Percentiles rank a stretch among this genome's conserved stretches.
phyloP scores from a whole-genome alignment of 306 rosid genomes.

The Lablab purpureus region DNA sequence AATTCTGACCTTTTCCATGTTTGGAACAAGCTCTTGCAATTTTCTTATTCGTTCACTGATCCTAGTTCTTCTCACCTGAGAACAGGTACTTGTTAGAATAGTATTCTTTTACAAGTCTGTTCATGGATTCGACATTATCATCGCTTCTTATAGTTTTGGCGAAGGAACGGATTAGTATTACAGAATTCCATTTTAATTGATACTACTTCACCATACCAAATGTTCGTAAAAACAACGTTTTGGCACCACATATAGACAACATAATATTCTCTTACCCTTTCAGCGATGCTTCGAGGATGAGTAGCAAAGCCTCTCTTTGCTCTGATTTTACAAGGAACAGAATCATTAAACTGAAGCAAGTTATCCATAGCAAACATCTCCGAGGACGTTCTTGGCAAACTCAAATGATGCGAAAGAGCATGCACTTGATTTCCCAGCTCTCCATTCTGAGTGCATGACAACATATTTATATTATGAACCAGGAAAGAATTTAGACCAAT shows the following conservation, averaged over 20 bases:
- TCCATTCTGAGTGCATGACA: conserved; percentile 56
- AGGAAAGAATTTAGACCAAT: neutral
- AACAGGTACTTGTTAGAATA: neutral
- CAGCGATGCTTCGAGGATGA: conserved; percentile 98
- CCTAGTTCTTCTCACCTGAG: conserved; percentile 90
- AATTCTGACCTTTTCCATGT: conserved; percentile 85
- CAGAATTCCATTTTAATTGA: neutral
- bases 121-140: neutral
- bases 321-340: conserved; percentile 87
- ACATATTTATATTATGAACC: conserved; percentile 18
- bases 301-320: conserved; percentile 98
- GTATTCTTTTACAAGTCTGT: neutral
- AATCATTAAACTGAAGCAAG: conserved; percentile 75
- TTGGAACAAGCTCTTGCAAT: conserved; percentile 93
- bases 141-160: conserved; percentile 17
- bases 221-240: neutral
- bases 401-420: conserved; percentile 70
- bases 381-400: conserved; percentile 73
- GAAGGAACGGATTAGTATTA: neutral
- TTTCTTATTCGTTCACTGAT: conserved; percentile 94
- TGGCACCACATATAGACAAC: neutral
- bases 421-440: conserved; percentile 67
- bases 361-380: conserved; percentile 69
- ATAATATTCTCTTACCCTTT: conserved; percentile 60
- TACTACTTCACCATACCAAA: neutral